Evolutionary conservation across 2,329 filamentous ascomycete species (phyloP), one percentile per base, ranked within the genome.

Genomic region (Penicillium sp.): DNA sequence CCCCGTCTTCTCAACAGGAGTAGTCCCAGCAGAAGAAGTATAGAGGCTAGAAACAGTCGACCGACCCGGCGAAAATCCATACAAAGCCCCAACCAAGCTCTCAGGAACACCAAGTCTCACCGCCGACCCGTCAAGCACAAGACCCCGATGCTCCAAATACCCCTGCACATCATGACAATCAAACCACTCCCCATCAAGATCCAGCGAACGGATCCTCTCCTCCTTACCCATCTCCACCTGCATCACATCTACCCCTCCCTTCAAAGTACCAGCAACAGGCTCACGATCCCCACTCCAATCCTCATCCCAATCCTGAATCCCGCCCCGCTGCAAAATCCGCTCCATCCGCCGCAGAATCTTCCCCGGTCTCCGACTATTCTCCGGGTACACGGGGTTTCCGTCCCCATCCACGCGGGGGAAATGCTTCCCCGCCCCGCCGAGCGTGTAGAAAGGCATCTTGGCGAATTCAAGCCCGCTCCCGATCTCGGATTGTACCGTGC

Each of bases 91-190:
- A 21, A 63, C 59, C 17, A 60, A 57, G 7, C 57, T 39, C 4
- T 59, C 42, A 4, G 67, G 63, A n/a, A 70, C 58, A 4, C 67
- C 63, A 35, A 73, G 50, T 49, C 68, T 70, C 42, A 66, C 57
- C n/a, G 67, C 69, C 21, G 68, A 68, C 1, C 63, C 67, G 49
- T 70, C 67, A 13, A 75, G 44, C 39, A 60, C 62, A 23, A 77
- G 59, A 1, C 73, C 73, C 38, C 68, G 68, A 17, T 65, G 39
- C 48, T 62, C 59, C 17, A 96, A 76, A 68, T 92, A 94, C 13
- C 83, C 80, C 72, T 94, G 89, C 0, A 92, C 86, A 70, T 94
- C 91, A 58, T 90, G 83, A 0, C 86, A 77, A 68, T 94, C 90
- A 64, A 89, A 90, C 79, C 90, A 94, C 50, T 90, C 84, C 5